These are phyloP conservation scores for Fusarium anguioides DNA, from an alignment of 2,329 filamentous ascomycete species.

Conservation along the genomic window DNA sequence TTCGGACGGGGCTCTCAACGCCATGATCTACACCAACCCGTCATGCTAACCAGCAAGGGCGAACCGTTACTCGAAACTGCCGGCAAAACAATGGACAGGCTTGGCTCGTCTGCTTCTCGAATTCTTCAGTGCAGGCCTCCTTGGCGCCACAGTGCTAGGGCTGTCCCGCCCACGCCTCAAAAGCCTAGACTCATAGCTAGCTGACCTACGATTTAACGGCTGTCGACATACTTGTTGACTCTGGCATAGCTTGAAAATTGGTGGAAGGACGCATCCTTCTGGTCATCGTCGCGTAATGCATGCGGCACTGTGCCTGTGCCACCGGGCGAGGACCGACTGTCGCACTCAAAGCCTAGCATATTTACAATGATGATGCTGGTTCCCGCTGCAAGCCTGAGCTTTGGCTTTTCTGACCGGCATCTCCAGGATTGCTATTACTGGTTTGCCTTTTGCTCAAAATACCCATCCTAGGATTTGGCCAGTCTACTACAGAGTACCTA, in stretches of 20 bases:
- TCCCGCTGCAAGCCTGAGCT: constrained; percentile 40
- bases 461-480: constrained; percentile 2
- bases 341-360: constrained; percentile 26
- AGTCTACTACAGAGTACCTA: constrained; percentile 2
- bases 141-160: constrained; percentile 34
- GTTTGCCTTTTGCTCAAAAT: constrained; percentile 18
- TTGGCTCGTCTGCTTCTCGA: constrained; percentile 38
- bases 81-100: constrained; percentile 36
- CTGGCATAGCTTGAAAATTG: constrained; percentile 21
- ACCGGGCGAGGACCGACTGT: constrained; percentile 31
- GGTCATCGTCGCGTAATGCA: constrained; percentile 35
- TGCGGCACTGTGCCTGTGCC: constrained; percentile 40
- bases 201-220: constrained; percentile 23
- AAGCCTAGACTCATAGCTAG: constrained; percentile 18
- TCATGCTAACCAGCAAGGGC: constrained; percentile 44
- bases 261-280: constrained; percentile 23
- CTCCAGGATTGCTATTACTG: constrained; percentile 17
- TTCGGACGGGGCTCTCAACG: constrained; percentile 47
- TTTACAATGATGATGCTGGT: constrained; percentile 42
- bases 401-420: constrained; percentile 20
- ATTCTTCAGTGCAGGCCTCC: constrained; percentile 30
- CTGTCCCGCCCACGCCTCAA: constrained; percentile 25
- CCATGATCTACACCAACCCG: constrained; percentile 47
- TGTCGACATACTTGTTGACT: constrained; percentile 6
- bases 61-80: constrained; percentile 43